A percentile compares a stretch with the other conserved stretches of the same genome.
These are phyloP conservation scores for Abrus precatorius DNA, from an alignment of 306 rosid genomes.

Conservation along the genomic window DNA sequence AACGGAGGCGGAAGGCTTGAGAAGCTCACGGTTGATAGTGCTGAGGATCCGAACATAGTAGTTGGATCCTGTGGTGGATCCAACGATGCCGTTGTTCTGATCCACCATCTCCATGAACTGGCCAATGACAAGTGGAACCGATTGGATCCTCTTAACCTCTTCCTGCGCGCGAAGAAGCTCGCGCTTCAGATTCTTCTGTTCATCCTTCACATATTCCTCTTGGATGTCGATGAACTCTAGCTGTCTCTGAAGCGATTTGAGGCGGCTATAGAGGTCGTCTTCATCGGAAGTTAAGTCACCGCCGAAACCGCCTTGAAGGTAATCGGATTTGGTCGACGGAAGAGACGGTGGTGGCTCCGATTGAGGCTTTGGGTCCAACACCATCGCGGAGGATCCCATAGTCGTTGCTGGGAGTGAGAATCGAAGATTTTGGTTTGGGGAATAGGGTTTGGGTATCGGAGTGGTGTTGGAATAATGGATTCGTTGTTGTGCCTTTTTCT, in stretches of 20 bases:
- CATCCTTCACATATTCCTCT: slow-evolving; percentile 94
- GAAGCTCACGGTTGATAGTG: slow-evolving; percentile 90
- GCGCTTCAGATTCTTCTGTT: slow-evolving; percentile 94
- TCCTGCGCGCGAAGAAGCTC: slow-evolving; percentile 97
- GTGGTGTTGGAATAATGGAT: background rate
- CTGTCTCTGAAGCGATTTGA: slow-evolving; percentile 83
- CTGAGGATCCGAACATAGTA: slow-evolving; percentile 94
- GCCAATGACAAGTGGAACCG: slow-evolving; percentile 95
- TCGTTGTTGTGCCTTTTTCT: background rate
- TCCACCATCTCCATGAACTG: slow-evolving; percentile 99
- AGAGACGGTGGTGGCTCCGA: slow-evolving; percentile 75
- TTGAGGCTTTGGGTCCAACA: slow-evolving; percentile 72
- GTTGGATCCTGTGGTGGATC: slow-evolving; percentile 98
- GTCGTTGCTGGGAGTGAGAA: background rate
- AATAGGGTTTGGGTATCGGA: slow-evolving; percentile 40
- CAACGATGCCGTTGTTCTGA: slow-evolving; percentile 92
- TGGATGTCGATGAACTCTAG: slow-evolving; percentile 92
- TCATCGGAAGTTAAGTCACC: slow-evolving; percentile 62
- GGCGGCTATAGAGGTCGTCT: slow-evolving; percentile 88
- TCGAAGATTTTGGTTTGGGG: slow-evolving; percentile 6
- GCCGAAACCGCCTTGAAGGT: slow-evolving; percentile 37
- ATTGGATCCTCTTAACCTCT: slow-evolving; percentile 96
- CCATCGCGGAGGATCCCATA: slow-evolving; percentile 86
- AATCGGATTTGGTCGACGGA: slow-evolving; percentile 67
- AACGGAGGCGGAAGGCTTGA: slow-evolving; percentile 95